A percentile compares a stretch with the other conserved stretches of the same genome.
Evolutionary conservation across 495 filamentous ascomycete genomes (phyloP).

Genomic region (Tetracladium setigerum): DNA sequence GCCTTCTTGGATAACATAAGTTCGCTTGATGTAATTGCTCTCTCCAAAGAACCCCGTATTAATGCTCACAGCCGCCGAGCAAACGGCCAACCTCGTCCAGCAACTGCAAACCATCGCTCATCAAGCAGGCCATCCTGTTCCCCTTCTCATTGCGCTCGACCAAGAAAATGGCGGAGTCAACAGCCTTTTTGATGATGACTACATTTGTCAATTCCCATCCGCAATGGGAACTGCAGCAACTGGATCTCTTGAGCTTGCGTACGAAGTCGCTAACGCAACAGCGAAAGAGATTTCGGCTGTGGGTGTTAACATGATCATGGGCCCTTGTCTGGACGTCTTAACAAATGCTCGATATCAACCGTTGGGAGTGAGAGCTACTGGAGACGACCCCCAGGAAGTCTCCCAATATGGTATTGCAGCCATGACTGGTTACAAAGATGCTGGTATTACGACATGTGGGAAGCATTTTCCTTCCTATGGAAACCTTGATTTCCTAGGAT

Average conservation of each 20-base stretch:
- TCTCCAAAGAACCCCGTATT: conserved; percentile 1
- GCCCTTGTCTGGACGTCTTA: conserved; percentile 82
- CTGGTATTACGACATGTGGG: conserved; percentile 74
- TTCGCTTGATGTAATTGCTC: not conserved
- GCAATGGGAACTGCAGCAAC: conserved; percentile 88
- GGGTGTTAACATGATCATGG: conserved; percentile 85
- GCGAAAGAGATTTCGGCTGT: conserved; percentile 79
- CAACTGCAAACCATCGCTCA: conserved; percentile 83
- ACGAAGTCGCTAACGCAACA: conserved; percentile 77
- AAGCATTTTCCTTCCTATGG: conserved; percentile 94
- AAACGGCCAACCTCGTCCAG: conserved; percentile 71
- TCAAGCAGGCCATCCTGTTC: conserved; percentile 77
- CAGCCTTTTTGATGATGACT: conserved; percentile 84
- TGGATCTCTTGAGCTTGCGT: conserved; percentile 67
- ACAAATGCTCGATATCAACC: conserved; percentile 85
- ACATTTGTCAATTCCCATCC: conserved; percentile 84
- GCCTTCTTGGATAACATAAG: no score
- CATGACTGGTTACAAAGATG: conserved; percentile 85
- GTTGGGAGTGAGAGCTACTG: conserved; percentile 71
- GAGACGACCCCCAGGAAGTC: conserved; percentile 85
- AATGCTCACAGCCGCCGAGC: conserved; percentile 58
- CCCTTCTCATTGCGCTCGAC: conserved; percentile 76
- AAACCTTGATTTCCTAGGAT: conserved; percentile 85
- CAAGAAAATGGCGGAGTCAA: conserved; percentile 96
- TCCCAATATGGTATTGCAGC: conserved; percentile 80